Evolutionary conservation across 805 yeast species (phyloP).

Genomic region (Wickerhamomyces xylosicus): DNA sequence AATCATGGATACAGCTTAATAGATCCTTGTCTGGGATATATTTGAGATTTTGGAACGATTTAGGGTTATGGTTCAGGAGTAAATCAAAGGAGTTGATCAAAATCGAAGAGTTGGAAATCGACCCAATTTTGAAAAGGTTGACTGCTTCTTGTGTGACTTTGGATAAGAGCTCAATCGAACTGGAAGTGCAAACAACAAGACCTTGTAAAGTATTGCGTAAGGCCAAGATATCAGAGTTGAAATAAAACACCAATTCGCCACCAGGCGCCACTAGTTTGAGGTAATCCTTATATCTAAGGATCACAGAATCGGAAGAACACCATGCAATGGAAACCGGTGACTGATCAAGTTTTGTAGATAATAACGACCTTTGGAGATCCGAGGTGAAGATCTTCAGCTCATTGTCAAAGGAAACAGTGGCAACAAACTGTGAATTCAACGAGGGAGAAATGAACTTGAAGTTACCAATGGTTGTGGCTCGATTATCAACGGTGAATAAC

Average conservation of each 20-base stretch:
- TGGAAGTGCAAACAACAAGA: constrained; percentile 46
- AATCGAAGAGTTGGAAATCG: constrained; percentile 74
- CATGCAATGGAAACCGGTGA: constrained; percentile 27
- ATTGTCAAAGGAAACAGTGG: not conserved
- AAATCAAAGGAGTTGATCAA: constrained; percentile 69
- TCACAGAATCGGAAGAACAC: constrained; percentile 83
- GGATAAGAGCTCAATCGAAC: constrained; percentile 47
- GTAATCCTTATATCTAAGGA: constrained; percentile 49
- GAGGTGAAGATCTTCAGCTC: not conserved
- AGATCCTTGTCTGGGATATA: constrained; percentile 34
- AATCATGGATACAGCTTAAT: constrained; percentile 56
- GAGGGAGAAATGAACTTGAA: not conserved
- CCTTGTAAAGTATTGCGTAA: constrained; percentile 59
- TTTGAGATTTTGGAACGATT: constrained; percentile 68
- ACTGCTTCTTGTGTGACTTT: constrained; percentile 49
- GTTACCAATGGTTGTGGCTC: not conserved
- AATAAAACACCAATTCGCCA: constrained; percentile 42
- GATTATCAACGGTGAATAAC: too few species aligned
- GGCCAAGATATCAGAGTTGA: constrained; percentile 27
- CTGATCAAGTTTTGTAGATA: not conserved
- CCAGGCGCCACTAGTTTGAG: constrained; percentile 65
- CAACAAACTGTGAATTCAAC: not conserved
- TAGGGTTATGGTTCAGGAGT: constrained; percentile 58
- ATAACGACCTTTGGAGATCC: not conserved
- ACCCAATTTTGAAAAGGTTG: constrained; percentile 71